Conservation (phyloP, 139 green algal species). For the Gonium pectorale region DNA sequence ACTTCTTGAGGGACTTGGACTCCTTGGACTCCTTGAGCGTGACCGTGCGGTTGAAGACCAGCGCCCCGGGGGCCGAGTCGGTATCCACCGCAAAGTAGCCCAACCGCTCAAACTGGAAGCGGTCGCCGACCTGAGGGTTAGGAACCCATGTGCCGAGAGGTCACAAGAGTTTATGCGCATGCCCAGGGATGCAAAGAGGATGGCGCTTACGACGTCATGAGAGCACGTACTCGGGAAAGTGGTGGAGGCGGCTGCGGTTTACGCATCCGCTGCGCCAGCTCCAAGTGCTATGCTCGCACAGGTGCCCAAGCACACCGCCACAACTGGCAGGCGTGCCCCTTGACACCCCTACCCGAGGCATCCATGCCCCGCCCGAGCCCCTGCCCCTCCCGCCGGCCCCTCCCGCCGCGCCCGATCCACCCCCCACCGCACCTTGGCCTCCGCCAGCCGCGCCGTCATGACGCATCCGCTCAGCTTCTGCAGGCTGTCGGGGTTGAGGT, state of each 20-base stretch:
- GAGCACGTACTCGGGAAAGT: too few species aligned
- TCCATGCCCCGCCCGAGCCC: too few species aligned
- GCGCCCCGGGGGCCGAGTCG: constrained; percentile 64
- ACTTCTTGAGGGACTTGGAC: constrained; percentile 39
- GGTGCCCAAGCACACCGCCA: too few species aligned
- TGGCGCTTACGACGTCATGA: too few species aligned
- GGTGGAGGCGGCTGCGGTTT: too few species aligned
- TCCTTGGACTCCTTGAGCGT: constrained; percentile 86
- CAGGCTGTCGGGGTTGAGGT: constrained; percentile 86
- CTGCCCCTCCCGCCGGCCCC: not conserved
- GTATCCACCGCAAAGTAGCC: constrained; percentile 94
- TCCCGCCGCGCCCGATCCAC: not conserved
- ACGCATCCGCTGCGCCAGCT: too few species aligned
- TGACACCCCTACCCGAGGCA: too few species aligned
- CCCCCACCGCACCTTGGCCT: constrained; percentile 41
- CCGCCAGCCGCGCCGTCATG: constrained; percentile 34
- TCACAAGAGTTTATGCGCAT: too few species aligned
- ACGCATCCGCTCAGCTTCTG: constrained; percentile 37
- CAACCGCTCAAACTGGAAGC: constrained; percentile 97
- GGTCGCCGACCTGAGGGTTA: constrained; percentile 56
- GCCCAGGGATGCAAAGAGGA: too few species aligned
- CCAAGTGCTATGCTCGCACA: too few species aligned
- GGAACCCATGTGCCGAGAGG: too few species aligned
- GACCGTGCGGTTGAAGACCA: constrained; percentile 95
- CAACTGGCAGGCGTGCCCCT: too few species aligned